phyloP scores from a whole-genome alignment of 352 stramenopile species.

The Phytophthora lateralis region DNA sequence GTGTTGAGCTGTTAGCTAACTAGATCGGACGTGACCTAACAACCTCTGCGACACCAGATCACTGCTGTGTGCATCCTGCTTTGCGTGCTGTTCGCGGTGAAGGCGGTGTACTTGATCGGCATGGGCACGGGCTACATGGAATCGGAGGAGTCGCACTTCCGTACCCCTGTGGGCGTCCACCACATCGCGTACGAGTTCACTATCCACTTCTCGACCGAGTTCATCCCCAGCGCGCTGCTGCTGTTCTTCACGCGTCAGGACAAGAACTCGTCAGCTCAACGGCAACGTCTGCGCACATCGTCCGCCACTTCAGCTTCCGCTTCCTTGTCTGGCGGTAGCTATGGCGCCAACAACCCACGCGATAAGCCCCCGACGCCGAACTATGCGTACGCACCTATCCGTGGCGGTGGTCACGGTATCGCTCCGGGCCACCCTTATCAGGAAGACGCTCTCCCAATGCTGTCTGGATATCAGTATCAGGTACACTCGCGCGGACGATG shows the following conservation, averaged over 20 bases:
- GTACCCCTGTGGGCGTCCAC: slow-evolving; percentile 62
- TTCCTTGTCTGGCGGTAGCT: slow-evolving; percentile 43
- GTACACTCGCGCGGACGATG: slow-evolving; percentile 20
- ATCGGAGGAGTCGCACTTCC: slow-evolving; percentile 68
- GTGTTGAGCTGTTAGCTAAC: slow-evolving; percentile 8
- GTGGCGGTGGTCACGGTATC: slow-evolving; percentile 40
- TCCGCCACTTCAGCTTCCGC: slow-evolving; percentile 34
- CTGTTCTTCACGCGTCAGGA: slow-evolving; percentile 70
- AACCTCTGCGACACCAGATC: slow-evolving; percentile 47
- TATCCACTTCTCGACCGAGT: slow-evolving; percentile 78
- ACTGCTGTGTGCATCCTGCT: slow-evolving; percentile 75
- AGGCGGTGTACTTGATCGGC: slow-evolving; percentile 72
- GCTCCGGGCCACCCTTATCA: slow-evolving; percentile 38
- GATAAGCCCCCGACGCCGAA: slow-evolving; percentile 51
- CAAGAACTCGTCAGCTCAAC: slow-evolving; percentile 26
- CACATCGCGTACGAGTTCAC: slow-evolving; percentile 77
- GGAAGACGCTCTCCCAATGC: slow-evolving; percentile 55
- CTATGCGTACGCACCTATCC: slow-evolving; percentile 42
- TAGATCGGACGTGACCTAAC: slow-evolving; percentile 5
- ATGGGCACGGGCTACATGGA: slow-evolving; percentile 67
- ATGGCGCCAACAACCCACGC: slow-evolving; percentile 27
- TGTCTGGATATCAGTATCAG: slow-evolving; percentile 75
- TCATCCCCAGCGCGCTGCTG: slow-evolving; percentile 68
- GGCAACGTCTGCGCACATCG: slow-evolving; percentile 31
- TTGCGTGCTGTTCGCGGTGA: slow-evolving; percentile 70